Evolutionary conservation across 1,284 basidiomycete genomes (phyloP), one percentile per base, ranked within the genome.

Genomic region (Cutaneotrichosporon cutaneum): DNA sequence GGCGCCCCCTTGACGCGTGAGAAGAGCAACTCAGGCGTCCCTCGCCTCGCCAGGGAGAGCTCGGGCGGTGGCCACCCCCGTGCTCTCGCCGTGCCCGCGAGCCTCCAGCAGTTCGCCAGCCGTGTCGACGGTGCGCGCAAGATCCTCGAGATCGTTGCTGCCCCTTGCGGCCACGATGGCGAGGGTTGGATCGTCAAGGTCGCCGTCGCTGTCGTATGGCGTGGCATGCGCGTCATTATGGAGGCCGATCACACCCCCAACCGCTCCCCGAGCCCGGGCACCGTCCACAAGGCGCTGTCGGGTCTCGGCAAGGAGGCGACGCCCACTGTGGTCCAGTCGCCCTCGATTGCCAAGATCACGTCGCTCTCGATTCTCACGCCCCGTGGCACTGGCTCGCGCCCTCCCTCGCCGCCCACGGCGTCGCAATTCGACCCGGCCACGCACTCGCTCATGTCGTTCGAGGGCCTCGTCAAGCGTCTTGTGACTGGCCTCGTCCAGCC

Each of bases 121-220:
- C 73, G 75, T 27, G 74, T 81, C 47, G 79, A 80, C 55, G 71
- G 66, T 3, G 71, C 76, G 10, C 72, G 75, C 50, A 75, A 74
- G 58, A 75, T 72, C 9, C 70, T 81, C 32, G 77, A 79, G 55
- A 57, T 70, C 54, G 66, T 81, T 48, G 74, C 76, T 11, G 69
- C 64, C 27, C 75, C 76, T 1, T 80, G 78, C 63, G 68, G 68
- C 32, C 77, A 80, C 42, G 78, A 79, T 54, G 80, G 80, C 36
- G 79, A 81, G 67, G 77, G 74, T 10, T 81, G 80, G 80, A 68
- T 77, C 21, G 78, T 78, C 24, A 77, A 77, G 32, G 72, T 81
- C 9, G 71, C 78, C 33, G 79, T 80, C 11, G 70, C 78, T 4
- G 71, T 77, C 6, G 70, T 78, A 39, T 81, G 80, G 80, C 76